Conservation (phyloP, 108 stramenopile genomes). For the Skeletonema tropicum region DNA sequence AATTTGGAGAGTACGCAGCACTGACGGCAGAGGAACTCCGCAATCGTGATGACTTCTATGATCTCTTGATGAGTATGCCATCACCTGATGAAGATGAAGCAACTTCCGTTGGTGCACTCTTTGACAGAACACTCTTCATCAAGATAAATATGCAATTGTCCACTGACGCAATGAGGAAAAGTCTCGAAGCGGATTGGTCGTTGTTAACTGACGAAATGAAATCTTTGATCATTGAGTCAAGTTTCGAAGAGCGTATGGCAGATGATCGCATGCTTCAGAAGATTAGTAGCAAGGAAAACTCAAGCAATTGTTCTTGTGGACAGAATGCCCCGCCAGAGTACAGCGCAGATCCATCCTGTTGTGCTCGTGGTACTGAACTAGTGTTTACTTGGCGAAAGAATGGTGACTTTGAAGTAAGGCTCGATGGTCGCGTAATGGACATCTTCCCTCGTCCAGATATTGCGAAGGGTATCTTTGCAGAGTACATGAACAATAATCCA, state of each 20-base stretch:
- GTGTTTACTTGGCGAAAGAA: constrained; percentile 87
- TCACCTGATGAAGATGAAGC: constrained; percentile 36
- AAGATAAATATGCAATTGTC: constrained; percentile 90
- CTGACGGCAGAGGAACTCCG: constrained; percentile 73
- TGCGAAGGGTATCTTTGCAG: constrained; percentile 83
- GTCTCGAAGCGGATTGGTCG: constrained; percentile 87
- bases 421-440: constrained; percentile 85
- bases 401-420: constrained; percentile 80
- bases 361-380: constrained; percentile 85
- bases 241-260: constrained; percentile 76
- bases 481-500: constrained; percentile 82
- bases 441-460: constrained; percentile 77
- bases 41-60: constrained; percentile 69
- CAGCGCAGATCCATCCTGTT: constrained; percentile 75
- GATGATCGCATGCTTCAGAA: constrained; percentile 64
- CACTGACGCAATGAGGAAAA: constrained; percentile 80
- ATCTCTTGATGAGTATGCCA: constrained; percentile 66
- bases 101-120: constrained; percentile 52
- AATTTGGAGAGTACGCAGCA: constrained; percentile 64
- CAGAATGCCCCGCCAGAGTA: constrained; percentile 79
- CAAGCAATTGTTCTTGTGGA: constrained; percentile 82
- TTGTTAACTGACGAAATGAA: constrained; percentile 84
- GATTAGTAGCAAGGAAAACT: constrained; percentile 71
- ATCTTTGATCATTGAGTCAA: constrained; percentile 67
- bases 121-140: constrained; percentile 80